phyloP scores from a whole-genome alignment of 2,329 filamentous ascomycete genomes.

The Chaetomium sp. region DNA sequence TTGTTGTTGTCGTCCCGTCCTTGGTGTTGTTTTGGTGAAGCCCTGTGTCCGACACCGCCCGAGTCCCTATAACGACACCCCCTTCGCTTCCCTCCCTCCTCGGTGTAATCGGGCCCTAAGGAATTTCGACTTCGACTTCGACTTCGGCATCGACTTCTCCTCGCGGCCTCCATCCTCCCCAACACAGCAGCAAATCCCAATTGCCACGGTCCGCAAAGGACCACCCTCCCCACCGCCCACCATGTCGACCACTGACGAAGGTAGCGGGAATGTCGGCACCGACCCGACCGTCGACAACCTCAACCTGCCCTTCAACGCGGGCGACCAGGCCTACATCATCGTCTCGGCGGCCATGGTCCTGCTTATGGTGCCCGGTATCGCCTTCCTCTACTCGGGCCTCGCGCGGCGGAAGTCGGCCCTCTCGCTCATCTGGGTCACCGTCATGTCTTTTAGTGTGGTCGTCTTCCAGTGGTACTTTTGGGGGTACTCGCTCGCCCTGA shows the following conservation, averaged over 20 bases:
- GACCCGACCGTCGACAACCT: constrained; percentile 74
- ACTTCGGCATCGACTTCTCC: background rate
- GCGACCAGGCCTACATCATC: constrained; percentile 93
- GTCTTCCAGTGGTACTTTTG: constrained; percentile 99
- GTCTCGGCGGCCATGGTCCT: constrained; percentile 88
- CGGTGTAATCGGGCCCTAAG: background rate
- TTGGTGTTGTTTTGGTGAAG: constrained; percentile 2
- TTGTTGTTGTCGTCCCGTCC: background rate
- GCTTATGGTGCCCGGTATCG: constrained; percentile 95
- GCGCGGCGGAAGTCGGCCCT: constrained; percentile 97
- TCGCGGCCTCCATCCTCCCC: background rate
- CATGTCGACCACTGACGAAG: constrained; percentile 28
- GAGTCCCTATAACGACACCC: background rate
- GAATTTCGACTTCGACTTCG: background rate
- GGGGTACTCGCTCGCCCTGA: constrained; percentile 96
- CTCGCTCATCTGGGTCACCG: constrained; percentile 95
- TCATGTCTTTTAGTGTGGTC: constrained; percentile 89
- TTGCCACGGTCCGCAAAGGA: constrained; percentile 17
- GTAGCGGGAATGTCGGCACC: constrained; percentile 20
- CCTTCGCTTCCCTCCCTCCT: background rate
- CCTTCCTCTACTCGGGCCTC: constrained; percentile 95
- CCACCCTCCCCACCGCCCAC: constrained; percentile 11
- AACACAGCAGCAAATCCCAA: background rate
- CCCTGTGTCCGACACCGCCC: background rate
- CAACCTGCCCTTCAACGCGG: constrained; percentile 92